Conservation (phyloP, 805 yeast species). For the Zygosaccharomyces bailii region DNA sequence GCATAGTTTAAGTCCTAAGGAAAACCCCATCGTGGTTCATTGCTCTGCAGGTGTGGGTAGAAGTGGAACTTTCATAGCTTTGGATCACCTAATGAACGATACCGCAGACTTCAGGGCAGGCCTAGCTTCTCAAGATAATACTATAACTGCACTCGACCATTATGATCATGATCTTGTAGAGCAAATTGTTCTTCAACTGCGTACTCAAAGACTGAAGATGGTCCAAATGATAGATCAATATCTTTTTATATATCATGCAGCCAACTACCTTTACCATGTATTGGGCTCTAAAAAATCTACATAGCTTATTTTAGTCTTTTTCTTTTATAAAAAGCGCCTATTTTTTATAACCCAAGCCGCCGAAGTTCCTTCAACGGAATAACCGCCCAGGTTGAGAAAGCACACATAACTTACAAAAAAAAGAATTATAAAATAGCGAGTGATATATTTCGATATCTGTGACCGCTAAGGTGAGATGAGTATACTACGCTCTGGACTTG, state of each 20-base stretch:
- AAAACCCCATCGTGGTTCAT: conserved; percentile 67
- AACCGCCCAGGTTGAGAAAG: neutral
- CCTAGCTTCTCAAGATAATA: neutral
- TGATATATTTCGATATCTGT: too few species aligned
- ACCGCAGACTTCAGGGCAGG: conserved; percentile 24
- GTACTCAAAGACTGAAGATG: conserved; percentile 37
- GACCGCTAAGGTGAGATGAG: neutral
- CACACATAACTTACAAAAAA: too few species aligned
- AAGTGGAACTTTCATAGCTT: conserved; percentile 82
- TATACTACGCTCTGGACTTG: neutral
- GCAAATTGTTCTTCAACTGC: conserved; percentile 33
- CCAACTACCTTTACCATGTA: conserved; percentile 20
- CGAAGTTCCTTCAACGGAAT: neutral
- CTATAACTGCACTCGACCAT: conserved; percentile 9
- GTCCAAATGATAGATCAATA: conserved; percentile 37
- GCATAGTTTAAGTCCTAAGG: conserved; percentile 27
- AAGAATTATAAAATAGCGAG: too few species aligned
- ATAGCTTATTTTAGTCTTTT: neutral
- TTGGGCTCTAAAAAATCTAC: neutral
- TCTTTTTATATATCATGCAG: conserved; percentile 35
- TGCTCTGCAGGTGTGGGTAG: conserved; percentile 98
- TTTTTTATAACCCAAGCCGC: conserved; percentile 1
- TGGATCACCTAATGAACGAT: conserved; percentile 34
- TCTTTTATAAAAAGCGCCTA: neutral
- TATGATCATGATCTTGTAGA: conserved; percentile 34